Conservation (phyloP, 139 green algal genomes). For the Asterochloris sp. region DNA sequence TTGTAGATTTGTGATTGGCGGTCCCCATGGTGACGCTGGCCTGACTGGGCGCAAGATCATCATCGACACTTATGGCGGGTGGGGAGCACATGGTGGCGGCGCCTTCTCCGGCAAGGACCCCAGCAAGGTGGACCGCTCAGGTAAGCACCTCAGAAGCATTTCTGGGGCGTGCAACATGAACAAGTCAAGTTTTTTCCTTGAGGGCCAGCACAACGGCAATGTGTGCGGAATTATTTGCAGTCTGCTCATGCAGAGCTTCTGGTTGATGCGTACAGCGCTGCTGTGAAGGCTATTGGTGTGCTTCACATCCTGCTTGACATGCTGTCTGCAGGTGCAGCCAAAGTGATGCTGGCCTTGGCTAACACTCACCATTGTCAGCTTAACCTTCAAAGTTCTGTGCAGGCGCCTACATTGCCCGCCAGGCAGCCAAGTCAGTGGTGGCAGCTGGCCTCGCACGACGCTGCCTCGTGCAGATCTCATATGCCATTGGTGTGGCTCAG, state of each 20-base stretch:
- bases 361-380: too few species aligned
- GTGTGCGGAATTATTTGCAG: too few species aligned
- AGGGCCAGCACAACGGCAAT: background rate
- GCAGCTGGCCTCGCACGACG: constrained; percentile 84
- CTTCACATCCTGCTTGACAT: too few species aligned
- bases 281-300: too few species aligned
- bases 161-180: background rate
- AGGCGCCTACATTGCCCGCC: constrained; percentile 97
- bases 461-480: constrained; percentile 88
- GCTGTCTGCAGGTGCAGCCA: too few species aligned
- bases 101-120: constrained; percentile 92
- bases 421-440: constrained; percentile 97
- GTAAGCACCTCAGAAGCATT: background rate
- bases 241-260: too few species aligned
- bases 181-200: background rate
- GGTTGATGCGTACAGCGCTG: too few species aligned
- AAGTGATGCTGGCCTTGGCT: too few species aligned
- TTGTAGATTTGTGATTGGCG: constrained; percentile 96
- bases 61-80: constrained; percentile 99
- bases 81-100: constrained; percentile 96
- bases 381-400: constrained; percentile 51
- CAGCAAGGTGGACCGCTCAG: constrained; percentile 56
- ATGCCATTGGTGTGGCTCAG: constrained; percentile 96
- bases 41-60: constrained; percentile 99
- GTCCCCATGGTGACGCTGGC: constrained; percentile 95